These are phyloP conservation scores for Tuber brumale DNA, from an alignment of 495 filamentous ascomycete species.

Conservation along the genomic window DNA sequence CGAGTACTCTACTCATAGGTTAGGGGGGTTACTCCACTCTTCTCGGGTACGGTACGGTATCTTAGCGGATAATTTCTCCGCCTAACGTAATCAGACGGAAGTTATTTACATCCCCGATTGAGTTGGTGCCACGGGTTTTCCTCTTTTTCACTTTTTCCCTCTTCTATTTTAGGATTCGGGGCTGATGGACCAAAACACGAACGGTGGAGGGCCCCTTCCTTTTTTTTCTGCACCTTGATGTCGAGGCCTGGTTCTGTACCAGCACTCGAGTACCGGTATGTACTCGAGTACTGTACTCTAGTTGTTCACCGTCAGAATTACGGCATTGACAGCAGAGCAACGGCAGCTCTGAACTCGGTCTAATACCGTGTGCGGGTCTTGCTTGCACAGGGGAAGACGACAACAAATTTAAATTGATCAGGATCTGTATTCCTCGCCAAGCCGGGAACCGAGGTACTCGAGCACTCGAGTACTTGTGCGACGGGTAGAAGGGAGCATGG, in stretches of 20 bases:
- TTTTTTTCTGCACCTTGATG: background rate
- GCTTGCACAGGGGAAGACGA: background rate
- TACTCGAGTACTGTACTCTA: too few relatives aligned
- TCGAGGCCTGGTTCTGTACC: too few relatives aligned
- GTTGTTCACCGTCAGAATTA: background rate
- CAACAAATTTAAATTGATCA: too few relatives aligned
- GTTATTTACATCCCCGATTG: background rate
- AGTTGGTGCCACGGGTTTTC: background rate
- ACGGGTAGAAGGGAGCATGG: background rate
- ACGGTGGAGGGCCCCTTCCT: background rate
- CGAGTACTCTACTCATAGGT: background rate
- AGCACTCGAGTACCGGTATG: too few relatives aligned
- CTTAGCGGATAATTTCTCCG: constrained; percentile 1
- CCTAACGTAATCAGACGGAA: background rate
- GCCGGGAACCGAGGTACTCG: background rate
- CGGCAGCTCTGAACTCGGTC: too few relatives aligned
- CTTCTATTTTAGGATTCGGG: background rate
- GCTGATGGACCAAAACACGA: background rate
- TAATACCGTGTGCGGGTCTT: background rate
- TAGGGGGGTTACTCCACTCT: too few relatives aligned
- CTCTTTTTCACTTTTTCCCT: background rate
- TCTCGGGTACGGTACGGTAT: background rate
- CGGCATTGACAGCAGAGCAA: background rate
- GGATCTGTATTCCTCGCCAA: background rate
- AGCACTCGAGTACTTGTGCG: too few relatives aligned